These are phyloP conservation scores for Neonectria neomacrospora DNA, from an alignment of 2,329 filamentous ascomycete species.

Conservation along the genomic window DNA sequence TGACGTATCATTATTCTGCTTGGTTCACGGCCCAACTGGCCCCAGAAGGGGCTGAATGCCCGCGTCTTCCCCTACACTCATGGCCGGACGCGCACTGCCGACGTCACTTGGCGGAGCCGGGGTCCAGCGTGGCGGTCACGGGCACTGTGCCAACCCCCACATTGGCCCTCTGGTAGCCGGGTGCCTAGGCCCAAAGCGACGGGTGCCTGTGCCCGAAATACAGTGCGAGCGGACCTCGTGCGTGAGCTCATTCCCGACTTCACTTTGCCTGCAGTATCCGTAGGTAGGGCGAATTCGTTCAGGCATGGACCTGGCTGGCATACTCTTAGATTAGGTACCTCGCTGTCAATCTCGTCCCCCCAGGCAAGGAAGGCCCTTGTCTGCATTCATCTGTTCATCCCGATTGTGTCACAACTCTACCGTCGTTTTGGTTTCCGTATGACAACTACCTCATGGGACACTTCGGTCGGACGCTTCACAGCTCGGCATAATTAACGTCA, in stretches of 20 bases:
- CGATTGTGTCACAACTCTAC: too few species aligned
- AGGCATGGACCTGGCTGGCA: not conserved
- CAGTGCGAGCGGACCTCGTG: constrained; percentile 7
- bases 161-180: not conserved
- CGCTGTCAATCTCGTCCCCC: not conserved
- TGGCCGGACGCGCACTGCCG: constrained; percentile 15
- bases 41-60: not conserved
- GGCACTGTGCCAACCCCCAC: constrained; percentile 7
- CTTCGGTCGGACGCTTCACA: not conserved
- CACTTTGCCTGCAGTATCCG: not conserved
- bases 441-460: too few species aligned
- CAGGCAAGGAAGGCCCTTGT: not conserved
- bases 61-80: not conserved
- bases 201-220: constrained; percentile 1
- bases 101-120: constrained; percentile 19
- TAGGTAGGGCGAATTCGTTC: not conserved
- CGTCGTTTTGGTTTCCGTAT: not conserved
- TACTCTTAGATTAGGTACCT: not conserved
- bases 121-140: constrained; percentile 1
- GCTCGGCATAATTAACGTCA: not conserved
- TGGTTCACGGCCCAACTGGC: too few species aligned
- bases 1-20: constrained; percentile 21
- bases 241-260: not conserved
- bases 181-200: not conserved
- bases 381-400: not conserved